Evolutionary conservation across 371 early-diverging fungal species (phyloP).

Genomic region (Mortierella sp.): DNA sequence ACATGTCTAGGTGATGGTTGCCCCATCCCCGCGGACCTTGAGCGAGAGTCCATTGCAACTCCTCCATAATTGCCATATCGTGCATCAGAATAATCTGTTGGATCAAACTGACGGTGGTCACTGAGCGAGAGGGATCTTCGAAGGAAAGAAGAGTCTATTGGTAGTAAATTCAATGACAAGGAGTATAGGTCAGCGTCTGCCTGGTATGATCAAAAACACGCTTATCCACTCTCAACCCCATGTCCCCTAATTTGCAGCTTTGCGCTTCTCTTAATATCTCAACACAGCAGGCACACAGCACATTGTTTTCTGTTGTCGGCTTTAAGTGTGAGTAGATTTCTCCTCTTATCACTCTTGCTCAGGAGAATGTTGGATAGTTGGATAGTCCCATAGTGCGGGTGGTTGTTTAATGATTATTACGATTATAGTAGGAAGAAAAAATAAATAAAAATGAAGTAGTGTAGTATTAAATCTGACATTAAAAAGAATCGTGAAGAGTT

Average conservation of each 20-base stretch:
- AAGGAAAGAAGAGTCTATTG: not conserved
- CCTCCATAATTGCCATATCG: not conserved
- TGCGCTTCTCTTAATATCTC: not conserved
- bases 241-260: too few species aligned
- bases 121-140: slow-evolving; percentile 12
- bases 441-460: not conserved
- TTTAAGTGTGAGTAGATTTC: not conserved
- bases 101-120: not conserved
- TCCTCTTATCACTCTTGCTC: not conserved
- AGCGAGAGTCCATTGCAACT: not conserved
- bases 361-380: not conserved
- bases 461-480: not conserved
- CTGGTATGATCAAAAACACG: not conserved
- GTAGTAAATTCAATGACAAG: not conserved
- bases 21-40: slow-evolving; percentile 1
- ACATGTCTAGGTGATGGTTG: not conserved
- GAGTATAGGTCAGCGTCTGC: not conserved
- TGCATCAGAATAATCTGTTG: not conserved
- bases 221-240: not conserved
- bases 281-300: not conserved
- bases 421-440: not conserved
- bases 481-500: not conserved
- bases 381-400: not conserved
- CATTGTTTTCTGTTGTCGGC: not conserved
- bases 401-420: not conserved